A percentile compares a stretch with the other conserved stretches of the same genome.
These are phyloP conservation scores for Aegilops longissima DNA, from an alignment of 176 grass and related monocot species.

Conservation along the genomic window DNA sequence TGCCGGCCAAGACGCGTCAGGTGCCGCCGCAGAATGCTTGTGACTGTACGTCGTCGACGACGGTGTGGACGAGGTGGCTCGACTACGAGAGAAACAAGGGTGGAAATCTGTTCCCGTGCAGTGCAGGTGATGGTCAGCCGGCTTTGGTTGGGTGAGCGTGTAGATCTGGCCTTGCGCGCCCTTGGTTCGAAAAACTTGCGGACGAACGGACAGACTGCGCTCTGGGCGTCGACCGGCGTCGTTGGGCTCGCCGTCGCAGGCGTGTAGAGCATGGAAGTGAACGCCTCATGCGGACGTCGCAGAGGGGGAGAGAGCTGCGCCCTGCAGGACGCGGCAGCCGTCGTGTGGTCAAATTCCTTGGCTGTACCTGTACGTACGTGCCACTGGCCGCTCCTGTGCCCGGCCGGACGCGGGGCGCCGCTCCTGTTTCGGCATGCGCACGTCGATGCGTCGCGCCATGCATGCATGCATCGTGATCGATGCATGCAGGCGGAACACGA, in stretches of 20 bases:
- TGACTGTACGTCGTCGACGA: neutral
- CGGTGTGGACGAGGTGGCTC: neutral
- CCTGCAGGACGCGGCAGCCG: no score
- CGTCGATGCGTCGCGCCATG: neutral
- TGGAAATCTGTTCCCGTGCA: neutral
- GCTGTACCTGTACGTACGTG: neutral
- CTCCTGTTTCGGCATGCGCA: neutral
- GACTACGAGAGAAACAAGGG: neutral
- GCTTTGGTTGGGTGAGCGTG: no score
- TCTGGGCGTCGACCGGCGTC: neutral
- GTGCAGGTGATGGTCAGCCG: neutral
- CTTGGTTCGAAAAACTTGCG: no score
- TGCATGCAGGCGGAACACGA: constrained; percentile 27
- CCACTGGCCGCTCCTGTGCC: neutral
- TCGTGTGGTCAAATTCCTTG: constrained; percentile 18
- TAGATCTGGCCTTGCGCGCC: no score
- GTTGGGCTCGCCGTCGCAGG: neutral
- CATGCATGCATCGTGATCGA: neutral
- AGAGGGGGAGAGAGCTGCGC: neutral
- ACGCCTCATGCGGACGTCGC: neutral
- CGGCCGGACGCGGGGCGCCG: neutral
- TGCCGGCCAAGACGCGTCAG: neutral
- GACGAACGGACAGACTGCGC: no score
- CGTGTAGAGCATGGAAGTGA: neutral
- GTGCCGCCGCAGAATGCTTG: no score